Base-by-base conservation (phyloP, 441 rosid genomes). In the Brassica balearica region DNA sequence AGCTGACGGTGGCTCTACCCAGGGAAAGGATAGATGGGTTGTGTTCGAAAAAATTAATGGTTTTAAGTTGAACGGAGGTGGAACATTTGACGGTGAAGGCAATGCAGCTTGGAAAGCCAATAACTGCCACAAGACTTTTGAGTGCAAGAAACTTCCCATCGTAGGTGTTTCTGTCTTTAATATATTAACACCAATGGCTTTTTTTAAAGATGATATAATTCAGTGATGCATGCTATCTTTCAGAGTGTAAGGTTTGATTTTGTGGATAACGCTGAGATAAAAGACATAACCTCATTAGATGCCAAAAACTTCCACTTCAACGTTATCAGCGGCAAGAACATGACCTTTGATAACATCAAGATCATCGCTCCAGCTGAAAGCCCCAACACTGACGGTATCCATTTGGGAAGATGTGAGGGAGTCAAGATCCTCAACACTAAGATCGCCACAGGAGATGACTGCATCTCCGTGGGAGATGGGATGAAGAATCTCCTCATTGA, bases 311-410 rank as follows among this genome's bases (percentile, higher is more conserved):
- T 89, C 72, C 89, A 91, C 46, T 22, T 84, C 6, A 82, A 78
- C 60, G 77, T 91, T 14, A 4, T 85, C 12, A 77, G 83, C 0
- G 84, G 87, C 77, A 65, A 65, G 7, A 80, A 86, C 73, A 10
- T 90, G n/a, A 85, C 82, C 4, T 80, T 90, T 53, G 58, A 55
- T 12, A 25, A 63, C 69, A 17, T 87, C 36, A 81, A 43, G 3
- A 58, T 86, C 55, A 58, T 15, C 0, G 89, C 95, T 0, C 90
- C 89, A 0, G 75, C 2, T 0, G 62, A 61, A 0, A 88, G 91
- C 76, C 48, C 69, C 67, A 87, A 87, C 86, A 90, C 90, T 0
- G 92, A 89, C 3, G 95, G 93, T 8, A 89, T 91, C 0, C 91
- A 89, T 77, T 63, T 89, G 1, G 90, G 87, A 0, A 53, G 84